phyloP scores from a whole-genome alignment of 495 filamentous ascomycete genomes.

The Rhizodiscina lignyota region DNA sequence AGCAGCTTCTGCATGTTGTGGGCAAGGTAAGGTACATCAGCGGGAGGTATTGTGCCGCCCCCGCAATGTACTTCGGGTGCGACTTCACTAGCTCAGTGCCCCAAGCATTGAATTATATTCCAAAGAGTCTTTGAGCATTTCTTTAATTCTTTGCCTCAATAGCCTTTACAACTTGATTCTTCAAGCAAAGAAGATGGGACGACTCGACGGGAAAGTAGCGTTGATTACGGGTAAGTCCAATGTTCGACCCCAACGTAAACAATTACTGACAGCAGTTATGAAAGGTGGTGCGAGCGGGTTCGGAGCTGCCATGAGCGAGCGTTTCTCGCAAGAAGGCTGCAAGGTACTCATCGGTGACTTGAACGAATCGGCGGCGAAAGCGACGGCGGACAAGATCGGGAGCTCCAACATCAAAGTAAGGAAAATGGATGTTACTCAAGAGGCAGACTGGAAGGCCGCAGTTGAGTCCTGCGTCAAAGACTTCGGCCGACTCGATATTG shows the following conservation, averaged over 20 bases:
- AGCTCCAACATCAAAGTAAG: constrained; percentile 10
- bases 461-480: constrained; percentile 10
- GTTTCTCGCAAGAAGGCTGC: constrained; percentile 14
- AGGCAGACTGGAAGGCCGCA: constrained; percentile 13
- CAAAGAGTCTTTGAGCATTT: no score
- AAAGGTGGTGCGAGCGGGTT: constrained; percentile 15
- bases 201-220: neutral
- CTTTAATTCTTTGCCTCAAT: no score
- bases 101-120: no score
- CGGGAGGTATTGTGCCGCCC: no score
- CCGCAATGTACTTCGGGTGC: no score
- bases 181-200: no score
- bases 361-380: constrained; percentile 8
- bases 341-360: constrained; percentile 18
- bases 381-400: constrained; percentile 4
- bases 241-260: no score
- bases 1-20: no score
- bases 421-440: constrained; percentile 17
- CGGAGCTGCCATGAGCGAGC: constrained; percentile 14
- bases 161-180: no score
- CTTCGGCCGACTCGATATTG: constrained; percentile 17
- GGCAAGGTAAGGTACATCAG: no score
- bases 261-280: no score
- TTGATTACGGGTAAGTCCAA: neutral
- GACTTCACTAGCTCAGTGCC: no score